These are phyloP conservation scores for Fragilariopsis cylindrus DNA, from an alignment of 108 stramenopile genomes.

Conservation along the genomic window DNA sequence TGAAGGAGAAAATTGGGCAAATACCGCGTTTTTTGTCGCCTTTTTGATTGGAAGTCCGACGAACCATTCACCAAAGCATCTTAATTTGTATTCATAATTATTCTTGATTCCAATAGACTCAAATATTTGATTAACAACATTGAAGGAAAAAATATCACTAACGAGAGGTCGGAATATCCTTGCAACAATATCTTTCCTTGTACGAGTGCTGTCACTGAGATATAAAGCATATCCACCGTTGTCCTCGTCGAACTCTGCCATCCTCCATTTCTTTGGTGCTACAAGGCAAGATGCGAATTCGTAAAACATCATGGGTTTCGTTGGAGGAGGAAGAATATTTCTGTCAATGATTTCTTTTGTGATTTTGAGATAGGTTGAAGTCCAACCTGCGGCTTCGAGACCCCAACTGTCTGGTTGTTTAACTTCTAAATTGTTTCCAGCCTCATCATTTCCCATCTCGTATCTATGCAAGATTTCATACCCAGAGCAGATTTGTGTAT, in stretches of 20 bases:
- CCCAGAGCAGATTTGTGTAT: constrained; percentile 51
- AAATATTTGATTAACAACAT: constrained; percentile 65
- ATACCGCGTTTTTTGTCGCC: constrained; percentile 49
- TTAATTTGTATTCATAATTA: constrained; percentile 58
- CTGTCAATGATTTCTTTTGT: constrained; percentile 26
- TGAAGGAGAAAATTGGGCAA: constrained; percentile 59
- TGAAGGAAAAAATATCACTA: constrained; percentile 69
- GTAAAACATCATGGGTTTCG: constrained; percentile 27
- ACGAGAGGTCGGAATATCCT: constrained; percentile 73
- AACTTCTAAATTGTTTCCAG: constrained; percentile 12
- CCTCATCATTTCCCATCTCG: constrained; percentile 35
- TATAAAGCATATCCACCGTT: constrained; percentile 41
- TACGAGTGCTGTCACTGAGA: constrained; percentile 64
- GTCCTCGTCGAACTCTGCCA: constrained; percentile 28
- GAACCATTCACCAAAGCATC: constrained; percentile 86
- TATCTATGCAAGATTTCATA: constrained; percentile 67
- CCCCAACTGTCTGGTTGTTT: constrained; percentile 31
- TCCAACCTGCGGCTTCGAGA: constrained; percentile 44
- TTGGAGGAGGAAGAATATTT: constrained; percentile 7
- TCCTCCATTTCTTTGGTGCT: constrained; percentile 33
- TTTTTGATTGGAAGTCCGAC: constrained; percentile 48
- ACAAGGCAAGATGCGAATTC: constrained; percentile 37
- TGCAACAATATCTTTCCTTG: constrained; percentile 55
- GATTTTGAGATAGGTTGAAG: constrained; percentile 34
- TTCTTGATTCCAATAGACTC: constrained; percentile 55